Base-by-base conservation (phyloP, 352 stramenopile species). In the Pythium phragmiticola region DNA sequence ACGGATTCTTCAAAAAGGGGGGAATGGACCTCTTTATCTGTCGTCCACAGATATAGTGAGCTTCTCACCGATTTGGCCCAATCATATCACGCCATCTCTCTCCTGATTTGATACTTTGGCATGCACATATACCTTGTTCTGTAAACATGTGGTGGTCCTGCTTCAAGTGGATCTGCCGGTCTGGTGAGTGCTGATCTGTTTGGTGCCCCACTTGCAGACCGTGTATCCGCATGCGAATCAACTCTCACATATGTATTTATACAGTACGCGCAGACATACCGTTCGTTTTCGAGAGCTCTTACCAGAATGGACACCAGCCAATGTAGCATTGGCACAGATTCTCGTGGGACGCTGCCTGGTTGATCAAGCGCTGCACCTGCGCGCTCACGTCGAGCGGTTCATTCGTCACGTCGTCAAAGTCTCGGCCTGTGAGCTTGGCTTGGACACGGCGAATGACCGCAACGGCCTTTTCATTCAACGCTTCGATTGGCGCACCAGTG, bases 241-340 rank as follows among this genome's bases (percentile, higher is more conserved):
- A 9, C 7, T 39, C 11, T 39, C 34, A 39, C 11, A 39, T 39
- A 39, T 39, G 11, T 39, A 33, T 30, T 36, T 17, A 52, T 30
- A 52, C 21, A 52, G 11, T 26, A 17, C 7, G 36, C 19, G 36
- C 19, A 52, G 21, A 52, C 21, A 52, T 23, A n/a, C 4, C 16
- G 2, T 9, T 14, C 11, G 7, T 16, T 2, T 13, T 39, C 3
- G 34, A 30, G 14, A n/a, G 36, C 3, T 2, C 36, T 69, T 78
- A 94, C 86, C 86, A 95, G 57, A 95, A 95, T n/a, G 86, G 86
- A 74, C 86, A 99, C 97, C 97, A 99, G 34, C 98, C 98, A 66
- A 99, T 98, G 70, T 99, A 99, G 56, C 97, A 92, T 70, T 99
- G 97, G 63, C 95, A 99, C 33, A 99, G 79, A 74, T 99, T 99